Evolutionary conservation across 108 stramenopile genomes (phyloP).

Genomic region (Fragilaria crotonensis): DNA sequence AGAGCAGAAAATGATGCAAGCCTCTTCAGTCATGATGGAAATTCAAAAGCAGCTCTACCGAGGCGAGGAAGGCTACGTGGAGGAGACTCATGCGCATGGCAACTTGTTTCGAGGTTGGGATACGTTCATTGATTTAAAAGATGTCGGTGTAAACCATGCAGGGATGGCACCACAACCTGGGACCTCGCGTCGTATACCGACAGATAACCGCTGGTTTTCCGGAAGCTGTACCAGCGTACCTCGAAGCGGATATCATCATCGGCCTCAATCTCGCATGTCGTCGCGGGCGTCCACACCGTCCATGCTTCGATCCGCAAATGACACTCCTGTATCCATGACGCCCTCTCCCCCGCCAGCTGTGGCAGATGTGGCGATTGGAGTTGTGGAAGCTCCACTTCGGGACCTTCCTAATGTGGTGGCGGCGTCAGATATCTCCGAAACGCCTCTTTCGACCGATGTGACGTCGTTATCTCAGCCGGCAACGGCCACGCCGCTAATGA

Average conservation of each 20-base stretch:
- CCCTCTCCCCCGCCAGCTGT: too few relatives aligned
- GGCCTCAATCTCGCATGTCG: background rate
- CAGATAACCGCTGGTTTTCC: conserved; percentile 57
- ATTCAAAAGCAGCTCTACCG: conserved; percentile 64
- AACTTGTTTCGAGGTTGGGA: conserved; percentile 67
- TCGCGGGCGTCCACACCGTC: background rate
- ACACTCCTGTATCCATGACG: too few relatives aligned
- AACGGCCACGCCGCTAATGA: too few relatives aligned
- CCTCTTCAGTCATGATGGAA: conserved; percentile 36
- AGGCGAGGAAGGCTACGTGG: conserved; percentile 71
- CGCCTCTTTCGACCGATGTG: too few relatives aligned
- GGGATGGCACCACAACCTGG: conserved; percentile 1
- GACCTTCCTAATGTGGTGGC: too few relatives aligned
- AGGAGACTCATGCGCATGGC: conserved; percentile 56
- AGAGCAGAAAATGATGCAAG: conserved; percentile 22
- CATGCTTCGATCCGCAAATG: too few relatives aligned
- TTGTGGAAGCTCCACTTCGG: too few relatives aligned
- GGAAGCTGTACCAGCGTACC: conserved; percentile 4
- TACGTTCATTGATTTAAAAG: conserved; percentile 32
- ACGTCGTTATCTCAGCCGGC: too few relatives aligned
- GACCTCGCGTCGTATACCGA: conserved; percentile 39
- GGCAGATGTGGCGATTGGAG: too few relatives aligned
- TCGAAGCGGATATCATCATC: background rate
- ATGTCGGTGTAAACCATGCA: background rate
- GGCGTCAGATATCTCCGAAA: too few relatives aligned